Evolutionary conservation across 345 rosid genomes (phyloP), one percentile per base, ranked within the genome.

Genomic region (Boechera retrofracta): DNA sequence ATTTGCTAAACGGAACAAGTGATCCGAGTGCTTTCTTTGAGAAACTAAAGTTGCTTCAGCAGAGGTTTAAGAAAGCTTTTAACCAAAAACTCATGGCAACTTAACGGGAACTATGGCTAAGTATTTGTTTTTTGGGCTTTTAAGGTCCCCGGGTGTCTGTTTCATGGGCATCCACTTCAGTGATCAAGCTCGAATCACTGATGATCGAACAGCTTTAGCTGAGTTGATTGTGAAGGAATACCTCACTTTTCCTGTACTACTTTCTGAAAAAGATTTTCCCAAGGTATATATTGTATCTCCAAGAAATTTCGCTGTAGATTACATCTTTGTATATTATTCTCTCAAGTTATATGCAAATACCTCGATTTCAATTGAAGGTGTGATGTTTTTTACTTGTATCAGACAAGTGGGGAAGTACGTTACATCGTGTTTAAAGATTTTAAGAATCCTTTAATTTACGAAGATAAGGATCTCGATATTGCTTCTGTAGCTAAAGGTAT

Each of bases 231-330:
- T 86, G 79, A 81, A 86, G 83, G 97, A 94, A 24, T 91, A 83
- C 44, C 73, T 89, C 52, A 88, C 91, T 13, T 92, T 90, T 81
- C 98, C 98, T n/a, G 63, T 94, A 64, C 78, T 92, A 42, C 77
- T 89, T 72, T 79, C 89, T 7, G 65, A 67, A 78, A 85, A 84
- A 81, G 78, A 83, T 28, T 86, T 89, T 74, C 78, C 86, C 18
- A 84, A 84, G 92, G 98, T 88, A 33, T 33, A 77, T 52, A 45
- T 52, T 67, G 75, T 32, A 32, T 71, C 29, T 55, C 35, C 58
- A 6, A 3, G 31, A 57, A 48, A 67, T 58, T 12, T 41, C 7
- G 16, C n/a, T 73, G 15, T 66, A 60, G 3, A 48, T 67, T 35
- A 11, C 49, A 12, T 60, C 29, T 65, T 21, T 69, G 7, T 45